Percentiles rank a stretch among this genome's conserved stretches.
These are phyloP conservation scores for Cystobasidium slooffiae DNA, from an alignment of 1,284 basidiomycete species.

Conservation along the genomic window DNA sequence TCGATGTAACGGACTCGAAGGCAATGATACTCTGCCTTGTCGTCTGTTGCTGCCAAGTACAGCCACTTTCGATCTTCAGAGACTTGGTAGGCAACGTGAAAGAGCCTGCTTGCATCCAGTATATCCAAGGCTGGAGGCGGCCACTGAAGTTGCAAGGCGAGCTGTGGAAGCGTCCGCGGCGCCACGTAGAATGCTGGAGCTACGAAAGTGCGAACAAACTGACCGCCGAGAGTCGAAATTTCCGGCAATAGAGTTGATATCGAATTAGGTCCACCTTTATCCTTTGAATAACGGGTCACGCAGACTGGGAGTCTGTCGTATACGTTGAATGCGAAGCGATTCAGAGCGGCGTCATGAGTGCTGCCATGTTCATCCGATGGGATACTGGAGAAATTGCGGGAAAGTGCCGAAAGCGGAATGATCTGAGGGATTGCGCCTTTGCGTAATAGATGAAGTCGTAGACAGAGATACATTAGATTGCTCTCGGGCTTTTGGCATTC, in stretches of 20 bases:
- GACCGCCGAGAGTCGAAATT: conserved; percentile 56
- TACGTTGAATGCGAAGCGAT: conserved; percentile 65
- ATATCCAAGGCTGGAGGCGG: conserved; percentile 67
- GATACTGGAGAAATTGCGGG: conserved; percentile 58
- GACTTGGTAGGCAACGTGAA: conserved; percentile 72
- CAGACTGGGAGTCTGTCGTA: conserved; percentile 71
- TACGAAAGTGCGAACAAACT: conserved; percentile 60
- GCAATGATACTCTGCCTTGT: conserved; percentile 73
- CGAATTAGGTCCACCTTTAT: conserved; percentile 6
- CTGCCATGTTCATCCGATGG: conserved; percentile 53
- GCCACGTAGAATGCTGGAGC: conserved; percentile 70
- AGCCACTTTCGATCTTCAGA: conserved; percentile 71
- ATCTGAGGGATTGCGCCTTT: conserved; percentile 66
- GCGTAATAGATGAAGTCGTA: conserved; percentile 56
- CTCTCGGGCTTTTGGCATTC: conserved; percentile 58
- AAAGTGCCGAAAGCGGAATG: conserved; percentile 68
- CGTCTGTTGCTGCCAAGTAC: conserved; percentile 72
- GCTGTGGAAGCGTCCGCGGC: conserved; percentile 59
- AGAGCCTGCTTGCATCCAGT: conserved; percentile 68
- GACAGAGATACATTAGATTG: conserved; percentile 63
- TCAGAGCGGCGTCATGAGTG: conserved; percentile 58
- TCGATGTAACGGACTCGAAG: conserved; percentile 64
- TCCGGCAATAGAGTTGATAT: conserved; percentile 52
- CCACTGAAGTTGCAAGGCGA: conserved; percentile 61
- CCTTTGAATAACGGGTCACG: conserved; percentile 61